Evolutionary conservation across 768 basidiomycete genomes (phyloP).

Genomic region (Lactarius evosmus): DNA sequence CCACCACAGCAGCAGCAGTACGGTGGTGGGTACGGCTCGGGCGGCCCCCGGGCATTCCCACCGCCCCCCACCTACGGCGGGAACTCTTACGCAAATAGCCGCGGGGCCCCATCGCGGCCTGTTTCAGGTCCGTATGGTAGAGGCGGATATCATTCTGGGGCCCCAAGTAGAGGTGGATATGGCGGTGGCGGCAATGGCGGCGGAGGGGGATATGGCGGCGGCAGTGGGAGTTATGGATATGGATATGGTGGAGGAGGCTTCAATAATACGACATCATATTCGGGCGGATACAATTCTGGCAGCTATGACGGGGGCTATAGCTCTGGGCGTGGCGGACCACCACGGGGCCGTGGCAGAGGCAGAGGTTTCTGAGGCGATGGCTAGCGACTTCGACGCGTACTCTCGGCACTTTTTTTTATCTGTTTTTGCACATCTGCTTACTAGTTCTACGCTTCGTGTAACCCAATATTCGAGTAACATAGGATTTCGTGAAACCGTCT

Average conservation of each 20-base stretch:
- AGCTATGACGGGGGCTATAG: slow-evolving; percentile 31
- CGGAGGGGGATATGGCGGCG: slow-evolving; percentile 34
- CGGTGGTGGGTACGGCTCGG: slow-evolving; percentile 36
- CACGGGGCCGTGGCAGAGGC: slow-evolving; percentile 28
- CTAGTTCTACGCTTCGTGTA: neutral
- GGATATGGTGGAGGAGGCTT: slow-evolving; percentile 41
- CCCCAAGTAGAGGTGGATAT: slow-evolving; percentile 36
- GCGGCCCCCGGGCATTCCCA: slow-evolving; percentile 24
- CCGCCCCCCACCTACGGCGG: slow-evolving; percentile 10
- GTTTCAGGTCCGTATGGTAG: slow-evolving; percentile 12
- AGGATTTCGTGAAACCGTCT: neutral
- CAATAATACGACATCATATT: slow-evolving; percentile 17
- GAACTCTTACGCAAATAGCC: slow-evolving; percentile 17
- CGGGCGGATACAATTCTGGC: slow-evolving; percentile 15
- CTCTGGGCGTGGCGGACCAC: slow-evolving; percentile 22
- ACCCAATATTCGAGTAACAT: neutral
- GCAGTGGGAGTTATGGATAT: slow-evolving; percentile 32
- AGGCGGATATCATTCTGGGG: slow-evolving; percentile 29
- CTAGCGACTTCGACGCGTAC: neutral
- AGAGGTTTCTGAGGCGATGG: slow-evolving; percentile 18
- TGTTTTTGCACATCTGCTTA: slow-evolving; percentile 1
- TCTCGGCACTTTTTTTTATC: slow-evolving; percentile 12
- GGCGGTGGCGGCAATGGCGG: slow-evolving; percentile 33
- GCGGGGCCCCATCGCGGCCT: slow-evolving; percentile 22
- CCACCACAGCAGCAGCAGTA: slow-evolving; percentile 29